Conservation (phyloP, 257 asterid species). For the Verbascum thapsus region DNA sequence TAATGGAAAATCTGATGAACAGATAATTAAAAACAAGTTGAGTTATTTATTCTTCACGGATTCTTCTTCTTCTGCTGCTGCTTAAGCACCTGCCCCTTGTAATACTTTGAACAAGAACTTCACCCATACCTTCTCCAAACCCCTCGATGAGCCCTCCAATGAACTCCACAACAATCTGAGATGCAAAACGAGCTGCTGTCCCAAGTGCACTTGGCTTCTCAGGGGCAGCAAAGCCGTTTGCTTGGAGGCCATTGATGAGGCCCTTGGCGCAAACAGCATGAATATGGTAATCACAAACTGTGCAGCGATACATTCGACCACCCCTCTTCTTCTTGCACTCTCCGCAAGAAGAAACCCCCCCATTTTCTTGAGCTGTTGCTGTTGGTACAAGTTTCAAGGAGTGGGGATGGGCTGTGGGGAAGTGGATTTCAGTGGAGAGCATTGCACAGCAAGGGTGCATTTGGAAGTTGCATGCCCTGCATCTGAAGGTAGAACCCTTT, state of each 20-base stretch:
- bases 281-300: conserved; percentile 62
- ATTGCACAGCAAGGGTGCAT: conserved; percentile 93
- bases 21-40: too few relatives aligned
- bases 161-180: conserved; percentile 72
- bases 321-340: conserved; percentile 63
- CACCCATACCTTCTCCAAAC: conserved; percentile 80
- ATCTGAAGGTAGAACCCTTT: conserved; percentile 73
- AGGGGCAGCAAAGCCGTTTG: conserved; percentile 53
- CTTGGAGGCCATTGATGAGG: conserved; percentile 67
- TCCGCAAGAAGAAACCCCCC: conserved; percentile 34
- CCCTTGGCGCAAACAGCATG: conserved; percentile 78
- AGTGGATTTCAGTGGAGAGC: conserved; percentile 53
- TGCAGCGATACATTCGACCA: conserved; percentile 68
- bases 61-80: conserved; percentile 32
- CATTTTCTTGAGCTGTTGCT: conserved; percentile 17
- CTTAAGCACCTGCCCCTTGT: conserved; percentile 48
- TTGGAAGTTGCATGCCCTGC: conserved; percentile 83
- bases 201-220: conserved; percentile 64
- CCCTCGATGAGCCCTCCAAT: conserved; percentile 77
- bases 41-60: too few relatives aligned
- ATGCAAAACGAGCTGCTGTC: conserved; percentile 67
- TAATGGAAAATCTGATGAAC: too few relatives aligned
- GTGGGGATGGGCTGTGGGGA: conserved; percentile 51
- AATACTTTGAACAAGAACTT: conserved; percentile 53
- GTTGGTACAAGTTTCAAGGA: conserved; percentile 51